A percentile compares a stretch with the other conserved stretches of the same genome.
These are phyloP conservation scores for Brettanomyces custersianus DNA, from an alignment of 805 yeast genomes.

Conservation along the genomic window DNA sequence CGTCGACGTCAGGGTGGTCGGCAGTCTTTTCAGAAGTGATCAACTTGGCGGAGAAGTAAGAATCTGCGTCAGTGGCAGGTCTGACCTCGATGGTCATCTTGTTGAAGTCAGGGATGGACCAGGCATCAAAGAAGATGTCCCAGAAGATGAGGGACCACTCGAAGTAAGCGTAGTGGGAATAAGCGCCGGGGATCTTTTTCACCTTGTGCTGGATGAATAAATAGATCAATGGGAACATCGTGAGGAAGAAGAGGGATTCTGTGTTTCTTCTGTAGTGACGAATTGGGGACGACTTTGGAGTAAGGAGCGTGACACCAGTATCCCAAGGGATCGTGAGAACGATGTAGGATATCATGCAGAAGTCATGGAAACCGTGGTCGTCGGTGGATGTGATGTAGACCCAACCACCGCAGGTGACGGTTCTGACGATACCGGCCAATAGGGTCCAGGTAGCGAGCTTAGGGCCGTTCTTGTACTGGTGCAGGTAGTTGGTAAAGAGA, in stretches of 20 bases:
- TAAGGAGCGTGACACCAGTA: constrained; percentile 42
- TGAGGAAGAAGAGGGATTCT: constrained; percentile 55
- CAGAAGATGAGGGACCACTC: constrained; percentile 87
- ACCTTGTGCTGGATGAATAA: constrained; percentile 92
- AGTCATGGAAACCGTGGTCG: constrained; percentile 93
- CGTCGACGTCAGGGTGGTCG: background rate
- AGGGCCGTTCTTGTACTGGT: constrained; percentile 30
- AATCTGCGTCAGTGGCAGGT: constrained; percentile 16
- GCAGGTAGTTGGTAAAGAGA: constrained; percentile 42
- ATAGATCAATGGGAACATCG: constrained; percentile 73
- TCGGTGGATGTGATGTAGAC: constrained; percentile 95
- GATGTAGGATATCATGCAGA: constrained; percentile 88
- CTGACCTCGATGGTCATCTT: constrained; percentile 43
- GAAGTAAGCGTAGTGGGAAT: constrained; percentile 86
- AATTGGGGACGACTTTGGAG: constrained; percentile 36
- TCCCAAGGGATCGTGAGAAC: constrained; percentile 92
- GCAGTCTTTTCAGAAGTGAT: background rate
- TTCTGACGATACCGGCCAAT: constrained; percentile 72
- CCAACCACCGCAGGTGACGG: constrained; percentile 98
- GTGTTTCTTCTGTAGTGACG: constrained; percentile 47
- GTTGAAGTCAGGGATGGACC: constrained; percentile 63
- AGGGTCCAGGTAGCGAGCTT: constrained; percentile 33
- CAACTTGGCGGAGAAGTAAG: constrained; percentile 13
- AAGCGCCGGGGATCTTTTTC: constrained; percentile 83
- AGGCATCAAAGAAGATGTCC: constrained; percentile 80